Evolutionary conservation across 768 basidiomycete species (phyloP).

Genomic region (Sporobolomyces pararoseus): DNA sequence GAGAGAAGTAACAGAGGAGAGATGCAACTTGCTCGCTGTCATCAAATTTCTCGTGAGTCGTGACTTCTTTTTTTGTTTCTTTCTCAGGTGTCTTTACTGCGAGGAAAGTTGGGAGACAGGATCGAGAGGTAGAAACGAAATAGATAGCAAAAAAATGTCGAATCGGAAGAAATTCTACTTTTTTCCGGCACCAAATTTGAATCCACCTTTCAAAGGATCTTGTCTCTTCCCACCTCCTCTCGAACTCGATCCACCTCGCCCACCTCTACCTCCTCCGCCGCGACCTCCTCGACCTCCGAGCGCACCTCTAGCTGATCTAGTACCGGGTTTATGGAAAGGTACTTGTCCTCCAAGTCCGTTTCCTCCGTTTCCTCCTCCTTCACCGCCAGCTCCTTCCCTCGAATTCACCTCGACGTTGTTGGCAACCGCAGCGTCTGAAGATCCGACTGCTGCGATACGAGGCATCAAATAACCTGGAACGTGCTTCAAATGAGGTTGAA

Average conservation of each 20-base stretch:
- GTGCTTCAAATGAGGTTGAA: constrained; percentile 93
- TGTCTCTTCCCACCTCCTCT: constrained; percentile 27
- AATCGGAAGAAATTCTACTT: constrained; percentile 11
- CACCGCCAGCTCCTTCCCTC: not conserved
- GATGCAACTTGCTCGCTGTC: too few relatives aligned
- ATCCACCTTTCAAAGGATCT: constrained; percentile 41
- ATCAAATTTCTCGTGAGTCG: too few relatives aligned
- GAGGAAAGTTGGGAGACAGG: too few relatives aligned
- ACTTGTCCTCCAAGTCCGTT: constrained; percentile 5
- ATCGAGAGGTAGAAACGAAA: too few relatives aligned
- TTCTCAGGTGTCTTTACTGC: too few relatives aligned
- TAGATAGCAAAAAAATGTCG: too few relatives aligned
- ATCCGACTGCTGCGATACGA: constrained; percentile 62
- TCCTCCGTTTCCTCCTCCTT: not conserved
- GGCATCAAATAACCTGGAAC: constrained; percentile 90
- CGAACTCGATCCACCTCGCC: not conserved
- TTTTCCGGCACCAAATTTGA: constrained; percentile 35
- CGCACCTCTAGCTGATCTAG: constrained; percentile 13
- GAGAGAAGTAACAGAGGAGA: too few relatives aligned
- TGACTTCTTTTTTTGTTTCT: too few relatives aligned
- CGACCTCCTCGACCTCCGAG: not conserved
- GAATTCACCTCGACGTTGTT: not conserved
- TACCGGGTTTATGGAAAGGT: constrained; percentile 36
- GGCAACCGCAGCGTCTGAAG: constrained; percentile 38
- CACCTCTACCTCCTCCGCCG: constrained; percentile 11